Base-by-base conservation (phyloP, 2,329 filamentous ascomycete genomes). In the Colletotrichum simmondsii region DNA sequence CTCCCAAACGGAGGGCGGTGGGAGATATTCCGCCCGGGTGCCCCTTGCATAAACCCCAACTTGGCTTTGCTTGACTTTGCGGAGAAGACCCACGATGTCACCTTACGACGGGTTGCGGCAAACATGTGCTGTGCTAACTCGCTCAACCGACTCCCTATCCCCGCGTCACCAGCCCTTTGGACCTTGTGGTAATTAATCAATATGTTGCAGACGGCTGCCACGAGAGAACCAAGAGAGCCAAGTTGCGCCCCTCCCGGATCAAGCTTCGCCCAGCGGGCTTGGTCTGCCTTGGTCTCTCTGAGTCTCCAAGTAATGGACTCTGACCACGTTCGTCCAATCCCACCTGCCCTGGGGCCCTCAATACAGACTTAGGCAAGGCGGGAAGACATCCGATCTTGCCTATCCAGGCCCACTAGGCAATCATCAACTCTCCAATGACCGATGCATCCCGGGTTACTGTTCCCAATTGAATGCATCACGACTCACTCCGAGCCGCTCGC, bases 251-350 rank as follows among this genome's bases (percentile, higher is more conserved):
- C 35, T 26, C 35, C 19, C 12, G 8, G 14, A 22, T 32, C 56
- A 57, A 72, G 70, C 49, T 65, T 70, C 14, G 49, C 70, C 70
- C 2, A 64, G 70, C 24, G 4, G 53, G 65, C 66, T 22, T 60
- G 32, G 49, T 6, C 35, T 19, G 14, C 14, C 19, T 19, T 60
- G 32, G 49, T 11, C 35, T 19, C 19, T 10, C 8, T 12, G 6
- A 3, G 7, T 68, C n/a, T 49, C 16, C 10, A 10, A 12, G 24
- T 49, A 26, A 46, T 61, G 42, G 24, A 37, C 32, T 57, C 26
- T n/a, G 60, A 26, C 61, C 35, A 56, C 32, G 60, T 70, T 70
- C 66, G 60, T 70, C 70, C 67, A 65, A 65, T 70, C 16, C 58
- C 22, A 28, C 7, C 10, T 5, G n/a, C 19, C 16, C n/a, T 24